Percentiles rank a stretch among this genome's conserved stretches.
Conservation (phyloP, 2,329 filamentous ascomycete species). For the Xylaria sp. region DNA sequence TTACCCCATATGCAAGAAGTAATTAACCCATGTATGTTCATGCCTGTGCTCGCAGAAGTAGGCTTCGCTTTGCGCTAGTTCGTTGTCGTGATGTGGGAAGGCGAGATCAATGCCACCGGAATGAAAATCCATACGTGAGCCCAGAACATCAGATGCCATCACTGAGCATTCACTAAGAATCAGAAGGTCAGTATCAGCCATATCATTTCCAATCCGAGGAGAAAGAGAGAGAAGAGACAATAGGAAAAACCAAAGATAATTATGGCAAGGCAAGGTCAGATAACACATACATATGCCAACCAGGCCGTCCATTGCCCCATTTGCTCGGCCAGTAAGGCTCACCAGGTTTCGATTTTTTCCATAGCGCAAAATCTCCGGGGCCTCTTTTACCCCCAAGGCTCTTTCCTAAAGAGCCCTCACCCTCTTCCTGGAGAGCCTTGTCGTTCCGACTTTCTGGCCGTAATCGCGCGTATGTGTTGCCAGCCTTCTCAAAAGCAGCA, state of each 20-base stretch:
- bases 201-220: neutral
- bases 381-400: conserved; percentile 74
- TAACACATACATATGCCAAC: conserved; percentile 79
- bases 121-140: conserved; percentile 88
- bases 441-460: conserved; percentile 88
- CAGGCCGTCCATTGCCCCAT: conserved; percentile 88
- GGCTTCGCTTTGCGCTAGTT: conserved; percentile 78
- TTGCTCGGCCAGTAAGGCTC: conserved; percentile 90
- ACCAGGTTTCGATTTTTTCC: conserved; percentile 91
- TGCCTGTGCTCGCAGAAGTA: conserved; percentile 66
- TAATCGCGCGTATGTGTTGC: conserved; percentile 85
- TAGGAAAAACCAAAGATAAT: neutral
- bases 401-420: conserved; percentile 82
- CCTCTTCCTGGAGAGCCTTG: conserved; percentile 84
- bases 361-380: conserved; percentile 87
- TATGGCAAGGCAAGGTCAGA: neutral
- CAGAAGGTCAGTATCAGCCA: conserved; percentile 13
- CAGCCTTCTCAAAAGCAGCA: conserved; percentile 80
- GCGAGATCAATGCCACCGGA: conserved; percentile 91
- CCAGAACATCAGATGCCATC: conserved; percentile 92
- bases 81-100: conserved; percentile 94
- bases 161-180: conserved; percentile 37
- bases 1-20: conserved; percentile 90
- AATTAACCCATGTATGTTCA: conserved; percentile 86
- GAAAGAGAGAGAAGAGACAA: neutral